phyloP scores from a whole-genome alignment of 257 asterid genomes.

The Eustoma russellianum region DNA sequence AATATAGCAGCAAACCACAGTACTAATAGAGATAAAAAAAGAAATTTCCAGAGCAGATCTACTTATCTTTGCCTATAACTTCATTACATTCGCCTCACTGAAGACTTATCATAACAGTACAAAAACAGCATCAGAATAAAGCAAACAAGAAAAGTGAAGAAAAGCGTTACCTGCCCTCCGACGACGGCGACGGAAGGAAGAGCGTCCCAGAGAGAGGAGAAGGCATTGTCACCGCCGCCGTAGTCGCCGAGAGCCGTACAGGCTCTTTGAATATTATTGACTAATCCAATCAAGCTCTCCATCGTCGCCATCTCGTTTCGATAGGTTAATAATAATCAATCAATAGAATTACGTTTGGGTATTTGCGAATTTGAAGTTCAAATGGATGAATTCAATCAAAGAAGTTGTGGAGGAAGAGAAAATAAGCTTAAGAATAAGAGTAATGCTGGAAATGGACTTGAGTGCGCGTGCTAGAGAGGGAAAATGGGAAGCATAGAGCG shows the following conservation, averaged over 20 bases:
- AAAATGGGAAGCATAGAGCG: not conserved
- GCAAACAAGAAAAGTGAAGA: not conserved
- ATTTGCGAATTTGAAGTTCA: constrained; percentile 3
- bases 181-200: constrained; percentile 94
- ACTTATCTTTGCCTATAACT: not conserved
- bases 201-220: constrained; percentile 90
- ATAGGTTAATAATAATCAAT: not conserved
- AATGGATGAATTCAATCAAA: constrained; percentile 8
- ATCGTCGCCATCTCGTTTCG: constrained; percentile 71
- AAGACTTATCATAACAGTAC: too few relatives aligned
- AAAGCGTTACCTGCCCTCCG: constrained; percentile 66
- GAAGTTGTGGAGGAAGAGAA: not conserved
- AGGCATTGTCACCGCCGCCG: constrained; percentile 64
- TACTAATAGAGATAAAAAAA: not conserved
- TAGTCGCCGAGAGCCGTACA: constrained; percentile 89
- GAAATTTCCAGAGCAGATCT: constrained; percentile 3
- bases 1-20: not conserved
- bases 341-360: constrained; percentile 1
- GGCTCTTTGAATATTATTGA: constrained; percentile 80
- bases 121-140: not conserved
- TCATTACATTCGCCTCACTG: not conserved
- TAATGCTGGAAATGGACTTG: not conserved
- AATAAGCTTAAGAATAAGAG: constrained; percentile 8
- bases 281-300: constrained; percentile 89
- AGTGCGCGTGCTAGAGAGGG: not conserved